Percentiles rank a stretch among this genome's conserved stretches.
These are phyloP conservation scores for Alectoria sarmentosa DNA, from an alignment of 495 filamentous ascomycete genomes.

Conservation along the genomic window DNA sequence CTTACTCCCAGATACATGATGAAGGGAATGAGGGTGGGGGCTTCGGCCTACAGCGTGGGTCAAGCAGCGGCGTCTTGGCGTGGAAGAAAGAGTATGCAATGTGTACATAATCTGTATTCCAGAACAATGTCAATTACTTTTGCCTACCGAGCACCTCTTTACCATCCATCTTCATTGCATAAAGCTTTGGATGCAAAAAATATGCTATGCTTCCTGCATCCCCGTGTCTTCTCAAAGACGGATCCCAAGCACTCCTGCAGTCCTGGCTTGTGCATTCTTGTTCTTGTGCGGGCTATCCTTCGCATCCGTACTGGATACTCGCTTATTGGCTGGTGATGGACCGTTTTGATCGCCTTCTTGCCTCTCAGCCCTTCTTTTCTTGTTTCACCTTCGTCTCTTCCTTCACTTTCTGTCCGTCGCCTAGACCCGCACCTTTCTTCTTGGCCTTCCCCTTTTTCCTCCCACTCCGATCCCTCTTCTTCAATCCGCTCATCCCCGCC, in stretches of 20 bases:
- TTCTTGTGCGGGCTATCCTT: neutral
- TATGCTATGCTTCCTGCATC: neutral
- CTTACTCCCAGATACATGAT: neutral
- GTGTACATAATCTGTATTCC: neutral
- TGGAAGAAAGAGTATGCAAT: neutral
- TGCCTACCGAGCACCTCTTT: neutral
- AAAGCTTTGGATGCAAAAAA: neutral
- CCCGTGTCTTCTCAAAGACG: neutral
- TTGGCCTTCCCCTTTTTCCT: conserved; percentile 72
- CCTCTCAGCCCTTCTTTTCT: neutral
- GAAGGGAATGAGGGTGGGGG: neutral
- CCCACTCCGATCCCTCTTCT: conserved; percentile 85
- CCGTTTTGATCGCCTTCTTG: neutral
- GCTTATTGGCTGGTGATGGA: neutral
- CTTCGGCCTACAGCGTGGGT: neutral
- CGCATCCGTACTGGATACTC: neutral
- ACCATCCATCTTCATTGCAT: neutral
- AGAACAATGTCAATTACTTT: neutral
- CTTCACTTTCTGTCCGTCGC: conserved; percentile 11
- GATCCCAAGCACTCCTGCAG: neutral
- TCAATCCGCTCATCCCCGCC: conserved; percentile 76
- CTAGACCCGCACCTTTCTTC: conserved; percentile 55
- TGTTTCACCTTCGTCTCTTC: conserved; percentile 4
- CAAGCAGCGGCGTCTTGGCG: neutral
- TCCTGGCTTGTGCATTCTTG: conserved; percentile 2